These are phyloP conservation scores for Moniliophthora roreri DNA, from an alignment of 1,284 basidiomycete species.

Conservation along the genomic window DNA sequence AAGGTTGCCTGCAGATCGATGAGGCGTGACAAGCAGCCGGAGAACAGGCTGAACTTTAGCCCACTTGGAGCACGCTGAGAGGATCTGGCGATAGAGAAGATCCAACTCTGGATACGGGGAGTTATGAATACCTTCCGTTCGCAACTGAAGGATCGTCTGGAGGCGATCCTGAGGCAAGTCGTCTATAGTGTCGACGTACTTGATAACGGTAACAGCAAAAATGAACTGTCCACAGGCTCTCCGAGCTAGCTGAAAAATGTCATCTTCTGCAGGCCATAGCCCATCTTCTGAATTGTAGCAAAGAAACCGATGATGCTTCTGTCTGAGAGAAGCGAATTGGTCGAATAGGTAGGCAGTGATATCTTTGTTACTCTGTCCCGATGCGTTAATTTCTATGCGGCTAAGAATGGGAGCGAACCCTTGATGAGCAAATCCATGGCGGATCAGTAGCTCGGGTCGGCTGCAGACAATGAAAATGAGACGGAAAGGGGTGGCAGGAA, in stretches of 20 bases:
- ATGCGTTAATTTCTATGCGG: not conserved
- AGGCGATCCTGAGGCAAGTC: not conserved
- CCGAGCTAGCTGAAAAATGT: not conserved
- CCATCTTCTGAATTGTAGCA: not conserved
- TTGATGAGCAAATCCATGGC: not conserved
- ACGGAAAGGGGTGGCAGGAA: not conserved
- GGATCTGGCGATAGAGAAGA: not conserved
- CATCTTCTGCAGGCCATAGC: not conserved
- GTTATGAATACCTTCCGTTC: not conserved
- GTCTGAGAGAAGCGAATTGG: not conserved
- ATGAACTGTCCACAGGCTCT: not conserved
- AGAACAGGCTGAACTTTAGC: too few relatives aligned
- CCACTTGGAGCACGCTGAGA: not conserved
- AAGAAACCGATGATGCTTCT: not conserved
- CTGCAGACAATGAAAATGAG: not conserved
- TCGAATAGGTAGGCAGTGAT: not conserved
- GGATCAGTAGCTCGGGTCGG: not conserved
- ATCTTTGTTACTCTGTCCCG: not conserved
- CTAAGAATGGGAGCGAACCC: not conserved
- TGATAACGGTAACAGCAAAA: not conserved
- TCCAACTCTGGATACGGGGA: constrained; percentile 2
- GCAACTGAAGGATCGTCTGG: not conserved
- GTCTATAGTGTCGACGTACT: not conserved
- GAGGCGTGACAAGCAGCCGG: too few relatives aligned
- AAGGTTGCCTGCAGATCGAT: too few relatives aligned